A percentile compares a stretch with the other conserved stretches of the same genome.
These are phyloP conservation scores for Pythium oligandrum DNA, from an alignment of 352 stramenopile species.

Conservation along the genomic window DNA sequence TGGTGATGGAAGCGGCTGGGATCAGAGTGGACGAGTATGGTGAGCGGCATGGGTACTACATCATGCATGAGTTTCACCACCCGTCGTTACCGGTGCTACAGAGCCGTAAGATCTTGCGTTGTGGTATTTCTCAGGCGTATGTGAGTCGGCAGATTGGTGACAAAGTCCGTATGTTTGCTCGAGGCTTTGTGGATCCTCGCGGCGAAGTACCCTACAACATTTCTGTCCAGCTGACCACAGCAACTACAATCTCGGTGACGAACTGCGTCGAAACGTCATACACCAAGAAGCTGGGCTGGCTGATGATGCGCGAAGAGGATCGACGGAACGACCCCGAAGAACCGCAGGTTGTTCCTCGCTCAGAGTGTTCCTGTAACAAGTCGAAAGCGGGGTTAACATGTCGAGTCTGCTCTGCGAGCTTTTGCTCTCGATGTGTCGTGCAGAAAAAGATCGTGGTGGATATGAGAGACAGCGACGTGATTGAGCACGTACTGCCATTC, in stretches of 20 bases:
- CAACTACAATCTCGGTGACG: too few relatives aligned
- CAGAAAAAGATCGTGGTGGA: not conserved
- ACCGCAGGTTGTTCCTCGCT: too few relatives aligned
- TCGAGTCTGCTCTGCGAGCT: too few relatives aligned
- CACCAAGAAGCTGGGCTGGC: slow-evolving; percentile 64
- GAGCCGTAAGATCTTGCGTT: slow-evolving; percentile 29
- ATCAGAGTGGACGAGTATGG: slow-evolving; percentile 31
- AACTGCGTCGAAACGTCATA: slow-evolving; percentile 52
- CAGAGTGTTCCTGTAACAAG: too few relatives aligned
- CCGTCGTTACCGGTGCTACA: slow-evolving; percentile 25
- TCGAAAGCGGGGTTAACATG: too few relatives aligned
- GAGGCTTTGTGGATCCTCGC: slow-evolving; percentile 33
- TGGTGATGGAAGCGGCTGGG: slow-evolving; percentile 42
- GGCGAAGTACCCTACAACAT: slow-evolving; percentile 27
- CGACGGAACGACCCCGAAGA: too few relatives aligned
- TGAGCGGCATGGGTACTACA: slow-evolving; percentile 37
- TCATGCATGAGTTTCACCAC: slow-evolving; percentile 51
- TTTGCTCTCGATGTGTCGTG: not conserved
- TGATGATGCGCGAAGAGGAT: slow-evolving; percentile 15
- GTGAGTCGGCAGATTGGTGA: slow-evolving; percentile 23
- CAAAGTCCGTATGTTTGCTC: slow-evolving; percentile 41
- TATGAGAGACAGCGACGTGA: not conserved
- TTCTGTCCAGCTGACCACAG: too few relatives aligned
- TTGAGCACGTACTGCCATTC: slow-evolving; percentile 1
- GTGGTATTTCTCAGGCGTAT: slow-evolving; percentile 32